Conservation (phyloP, 345 rosid genomes). For the Populus simonii region DNA sequence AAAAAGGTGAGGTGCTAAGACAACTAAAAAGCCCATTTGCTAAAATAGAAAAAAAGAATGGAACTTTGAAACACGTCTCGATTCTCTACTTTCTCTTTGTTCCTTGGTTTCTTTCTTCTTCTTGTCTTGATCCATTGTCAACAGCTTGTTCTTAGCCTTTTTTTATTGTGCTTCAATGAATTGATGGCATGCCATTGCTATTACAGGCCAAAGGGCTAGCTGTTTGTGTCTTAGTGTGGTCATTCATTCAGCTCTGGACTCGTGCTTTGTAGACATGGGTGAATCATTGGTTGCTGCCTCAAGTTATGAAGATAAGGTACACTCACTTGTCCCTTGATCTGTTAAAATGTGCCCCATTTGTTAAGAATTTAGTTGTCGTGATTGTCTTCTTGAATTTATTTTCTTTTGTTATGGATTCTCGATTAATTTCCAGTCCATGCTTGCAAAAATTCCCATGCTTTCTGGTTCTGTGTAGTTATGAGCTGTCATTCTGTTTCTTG, state of each 20-base stretch:
- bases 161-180: conserved; percentile 22
- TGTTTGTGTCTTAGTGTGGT: conserved; percentile 19
- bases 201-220: conserved; percentile 3
- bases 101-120: conserved; percentile 3
- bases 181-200: conserved; percentile 15
- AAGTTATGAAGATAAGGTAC: conserved; percentile 52
- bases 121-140: conserved; percentile 31
- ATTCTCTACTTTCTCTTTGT: conserved; percentile 8
- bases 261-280: conserved; percentile 42
- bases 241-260: conserved; percentile 25
- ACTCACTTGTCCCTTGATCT: conserved; percentile 29
- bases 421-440: conserved; percentile 10
- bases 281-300: conserved; percentile 52
- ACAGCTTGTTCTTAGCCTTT: conserved; percentile 17
- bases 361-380: conserved; percentile 11
- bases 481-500: conserved; percentile 27
- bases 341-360: conserved; percentile 20
- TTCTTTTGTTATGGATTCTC: conserved; percentile 10
- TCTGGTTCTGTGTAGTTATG: conserved; percentile 24
- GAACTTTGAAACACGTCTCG: conserved; percentile 18
- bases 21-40: background rate
- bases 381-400: conserved; percentile 20
- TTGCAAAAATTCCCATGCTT: conserved; percentile 15
- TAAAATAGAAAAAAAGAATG: background rate
- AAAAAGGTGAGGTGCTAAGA: conserved; percentile 17